Conservation (phyloP, 208 protist genomes). For the Leishmania lainsoni region DNA sequence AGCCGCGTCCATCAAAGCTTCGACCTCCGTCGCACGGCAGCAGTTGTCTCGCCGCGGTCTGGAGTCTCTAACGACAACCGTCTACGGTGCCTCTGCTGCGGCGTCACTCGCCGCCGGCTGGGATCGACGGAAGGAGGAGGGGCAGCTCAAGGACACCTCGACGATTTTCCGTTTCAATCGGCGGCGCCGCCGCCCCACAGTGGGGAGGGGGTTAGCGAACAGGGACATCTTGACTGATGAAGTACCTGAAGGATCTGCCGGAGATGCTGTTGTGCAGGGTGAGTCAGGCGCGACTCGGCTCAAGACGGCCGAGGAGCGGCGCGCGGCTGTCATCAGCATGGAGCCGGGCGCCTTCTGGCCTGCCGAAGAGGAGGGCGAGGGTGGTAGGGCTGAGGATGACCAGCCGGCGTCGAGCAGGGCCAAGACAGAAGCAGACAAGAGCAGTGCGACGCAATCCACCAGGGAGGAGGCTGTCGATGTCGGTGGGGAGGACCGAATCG, state of each 20-base stretch:
- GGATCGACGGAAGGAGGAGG: slow-evolving; percentile 54
- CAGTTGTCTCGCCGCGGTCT: slow-evolving; percentile 64
- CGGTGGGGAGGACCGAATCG: neutral
- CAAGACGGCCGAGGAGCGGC: slow-evolving; percentile 22
- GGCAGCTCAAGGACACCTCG: slow-evolving; percentile 59
- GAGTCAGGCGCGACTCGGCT: neutral
- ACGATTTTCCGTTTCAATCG: slow-evolving; percentile 84
- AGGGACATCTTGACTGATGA: neutral
- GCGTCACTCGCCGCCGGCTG: slow-evolving; percentile 72
- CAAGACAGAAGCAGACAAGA: slow-evolving; percentile 8
- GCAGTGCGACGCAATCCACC: slow-evolving; percentile 3
- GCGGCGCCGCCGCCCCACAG: slow-evolving; percentile 16
- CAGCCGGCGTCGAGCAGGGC: neutral
- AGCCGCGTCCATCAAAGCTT: slow-evolving; percentile 77
- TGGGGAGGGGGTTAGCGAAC: neutral
- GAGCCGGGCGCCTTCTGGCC: slow-evolving; percentile 24
- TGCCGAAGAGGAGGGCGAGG: slow-evolving; percentile 9
- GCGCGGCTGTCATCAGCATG: slow-evolving; percentile 27
- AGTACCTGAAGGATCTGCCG: neutral
- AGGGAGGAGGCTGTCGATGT: neutral
- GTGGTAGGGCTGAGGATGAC: slow-evolving; percentile 12
- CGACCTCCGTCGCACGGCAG: slow-evolving; percentile 66
- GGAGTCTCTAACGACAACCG: slow-evolving; percentile 74
- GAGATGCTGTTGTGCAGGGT: neutral
- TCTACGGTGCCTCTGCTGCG: slow-evolving; percentile 84